Percentiles rank a stretch among this genome's conserved stretches.
phyloP scores from a whole-genome alignment of 1,284 basidiomycete genomes.

The Tilletia walkeri region DNA sequence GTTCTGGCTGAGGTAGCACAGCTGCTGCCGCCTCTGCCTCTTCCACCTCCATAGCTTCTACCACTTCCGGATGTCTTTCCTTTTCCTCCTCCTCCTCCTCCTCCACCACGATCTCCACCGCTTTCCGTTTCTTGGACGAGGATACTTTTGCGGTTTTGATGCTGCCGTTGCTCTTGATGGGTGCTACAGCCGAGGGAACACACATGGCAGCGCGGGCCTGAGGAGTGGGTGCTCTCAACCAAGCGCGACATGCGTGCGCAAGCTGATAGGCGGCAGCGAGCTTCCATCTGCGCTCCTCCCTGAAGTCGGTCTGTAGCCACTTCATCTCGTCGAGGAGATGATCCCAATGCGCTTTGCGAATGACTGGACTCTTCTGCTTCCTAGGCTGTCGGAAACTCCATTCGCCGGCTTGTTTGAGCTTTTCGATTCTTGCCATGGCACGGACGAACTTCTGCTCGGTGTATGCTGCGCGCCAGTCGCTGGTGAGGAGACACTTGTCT shows the following conservation, averaged over 20 bases:
- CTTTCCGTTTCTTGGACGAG: constrained; percentile 15
- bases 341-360: constrained; percentile 90
- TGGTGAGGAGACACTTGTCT: constrained; percentile 52
- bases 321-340: constrained; percentile 96
- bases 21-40: constrained; percentile 19
- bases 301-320: constrained; percentile 94
- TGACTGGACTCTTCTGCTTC: constrained; percentile 78
- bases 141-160: neutral
- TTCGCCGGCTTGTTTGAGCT: constrained; percentile 72
- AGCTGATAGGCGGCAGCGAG: constrained; percentile 77
- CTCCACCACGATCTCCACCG: neutral
- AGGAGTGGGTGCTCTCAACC: constrained; percentile 71
- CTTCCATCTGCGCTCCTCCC: constrained; percentile 93
- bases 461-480: constrained; percentile 54
- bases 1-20: constrained; percentile 19
- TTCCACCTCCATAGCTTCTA: neutral
- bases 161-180: neutral
- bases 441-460: constrained; percentile 60
- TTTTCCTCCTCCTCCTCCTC: neutral
- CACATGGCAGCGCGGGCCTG: constrained; percentile 70
- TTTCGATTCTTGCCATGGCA: constrained; percentile 80
- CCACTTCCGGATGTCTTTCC: neutral
- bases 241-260: constrained; percentile 79
- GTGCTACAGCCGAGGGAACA: constrained; percentile 40
- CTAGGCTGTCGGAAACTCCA: constrained; percentile 97